These are phyloP conservation scores for Coniochaeta prunicola DNA, from an alignment of 2,329 filamentous ascomycete genomes.

Conservation along the genomic window DNA sequence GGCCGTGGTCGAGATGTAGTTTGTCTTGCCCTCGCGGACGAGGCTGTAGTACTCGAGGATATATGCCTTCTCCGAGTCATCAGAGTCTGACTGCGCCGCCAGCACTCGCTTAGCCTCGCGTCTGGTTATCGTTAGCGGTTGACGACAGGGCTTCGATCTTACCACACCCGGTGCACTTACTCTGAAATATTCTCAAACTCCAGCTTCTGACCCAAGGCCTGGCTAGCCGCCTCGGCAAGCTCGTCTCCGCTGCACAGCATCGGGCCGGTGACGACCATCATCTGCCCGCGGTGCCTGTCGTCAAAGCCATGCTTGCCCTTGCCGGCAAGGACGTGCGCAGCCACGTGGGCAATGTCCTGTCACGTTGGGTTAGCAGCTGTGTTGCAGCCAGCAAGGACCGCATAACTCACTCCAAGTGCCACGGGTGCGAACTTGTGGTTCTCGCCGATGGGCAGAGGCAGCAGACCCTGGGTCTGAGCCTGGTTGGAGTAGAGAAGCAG, in stretches of 20 bases:
- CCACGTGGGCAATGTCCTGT: slow-evolving; percentile 39
- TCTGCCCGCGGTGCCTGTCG: slow-evolving; percentile 41
- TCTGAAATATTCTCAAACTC: slow-evolving; percentile 38
- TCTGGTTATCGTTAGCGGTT: slow-evolving; percentile 8
- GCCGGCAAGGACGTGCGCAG: slow-evolving; percentile 37
- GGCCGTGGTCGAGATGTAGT: slow-evolving; percentile 42
- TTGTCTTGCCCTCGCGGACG: slow-evolving; percentile 45
- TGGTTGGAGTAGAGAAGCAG: slow-evolving; percentile 39
- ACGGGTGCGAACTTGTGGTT: slow-evolving; percentile 43
- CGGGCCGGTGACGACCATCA: slow-evolving; percentile 43
- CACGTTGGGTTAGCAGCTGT: neutral
- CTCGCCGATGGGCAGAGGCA: slow-evolving; percentile 38
- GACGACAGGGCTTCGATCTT: too few relatives aligned
- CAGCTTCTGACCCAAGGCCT: slow-evolving; percentile 33
- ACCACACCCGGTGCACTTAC: slow-evolving; percentile 22
- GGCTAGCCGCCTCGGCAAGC: slow-evolving; percentile 35
- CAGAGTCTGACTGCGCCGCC: slow-evolving; percentile 24
- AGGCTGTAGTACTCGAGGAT: slow-evolving; percentile 45
- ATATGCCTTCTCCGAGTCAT: slow-evolving; percentile 35
- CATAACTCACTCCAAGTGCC: slow-evolving; percentile 32
- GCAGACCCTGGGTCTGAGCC: slow-evolving; percentile 31
- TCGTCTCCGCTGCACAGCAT: slow-evolving; percentile 38
- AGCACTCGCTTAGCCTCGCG: slow-evolving; percentile 24
- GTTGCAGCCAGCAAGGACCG: neutral
- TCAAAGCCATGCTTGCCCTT: slow-evolving; percentile 42